These are phyloP conservation scores for Chalaropsis thielavioides DNA, from an alignment of 2,329 filamentous ascomycete species.

Conservation along the genomic window DNA sequence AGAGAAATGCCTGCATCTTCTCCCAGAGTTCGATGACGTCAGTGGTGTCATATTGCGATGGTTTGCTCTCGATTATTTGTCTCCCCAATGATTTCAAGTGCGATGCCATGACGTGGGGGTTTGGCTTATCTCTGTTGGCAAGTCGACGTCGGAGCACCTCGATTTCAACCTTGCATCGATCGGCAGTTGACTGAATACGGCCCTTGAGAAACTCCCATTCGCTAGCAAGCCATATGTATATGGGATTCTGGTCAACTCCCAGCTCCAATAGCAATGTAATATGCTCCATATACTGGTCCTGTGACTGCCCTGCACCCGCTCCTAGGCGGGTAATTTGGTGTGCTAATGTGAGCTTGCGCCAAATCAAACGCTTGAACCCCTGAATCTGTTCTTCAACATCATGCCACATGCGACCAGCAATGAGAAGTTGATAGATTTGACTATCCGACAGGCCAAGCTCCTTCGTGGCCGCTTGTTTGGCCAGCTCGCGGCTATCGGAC, in stretches of 20 bases:
- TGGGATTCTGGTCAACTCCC: conserved; percentile 88
- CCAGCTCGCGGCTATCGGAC: conserved; percentile 59
- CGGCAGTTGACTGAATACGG: conserved; percentile 65
- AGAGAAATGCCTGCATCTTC: conserved; percentile 62
- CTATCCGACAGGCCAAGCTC: conserved; percentile 50
- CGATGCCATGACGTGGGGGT: conserved; percentile 51
- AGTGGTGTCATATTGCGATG: conserved; percentile 55
- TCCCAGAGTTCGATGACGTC: conserved; percentile 89
- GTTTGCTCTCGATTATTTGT: conserved; percentile 47
- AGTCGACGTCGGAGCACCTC: conserved; percentile 77
- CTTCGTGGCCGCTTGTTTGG: conserved; percentile 36
- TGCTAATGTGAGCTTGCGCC: conserved; percentile 61
- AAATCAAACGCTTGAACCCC: conserved; percentile 74
- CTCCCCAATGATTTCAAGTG: conserved; percentile 62
- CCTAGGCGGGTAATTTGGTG: conserved; percentile 43
- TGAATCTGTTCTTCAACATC: conserved; percentile 82
- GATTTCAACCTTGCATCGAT: conserved; percentile 81
- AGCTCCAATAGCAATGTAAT: conserved; percentile 83
- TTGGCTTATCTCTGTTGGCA: conserved; percentile 57
- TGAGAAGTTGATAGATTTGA: conserved; percentile 71
- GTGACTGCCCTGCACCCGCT: conserved; percentile 38
- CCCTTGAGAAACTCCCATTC: conserved; percentile 79
- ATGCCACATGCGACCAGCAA: conserved; percentile 88
- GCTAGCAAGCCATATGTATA: conserved; percentile 89
- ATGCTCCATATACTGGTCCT: conserved; percentile 80